Evolutionary conservation across 2,329 filamentous ascomycete genomes (phyloP), one percentile per base, ranked within the genome.

Genomic region (Metarhizium humberi): DNA sequence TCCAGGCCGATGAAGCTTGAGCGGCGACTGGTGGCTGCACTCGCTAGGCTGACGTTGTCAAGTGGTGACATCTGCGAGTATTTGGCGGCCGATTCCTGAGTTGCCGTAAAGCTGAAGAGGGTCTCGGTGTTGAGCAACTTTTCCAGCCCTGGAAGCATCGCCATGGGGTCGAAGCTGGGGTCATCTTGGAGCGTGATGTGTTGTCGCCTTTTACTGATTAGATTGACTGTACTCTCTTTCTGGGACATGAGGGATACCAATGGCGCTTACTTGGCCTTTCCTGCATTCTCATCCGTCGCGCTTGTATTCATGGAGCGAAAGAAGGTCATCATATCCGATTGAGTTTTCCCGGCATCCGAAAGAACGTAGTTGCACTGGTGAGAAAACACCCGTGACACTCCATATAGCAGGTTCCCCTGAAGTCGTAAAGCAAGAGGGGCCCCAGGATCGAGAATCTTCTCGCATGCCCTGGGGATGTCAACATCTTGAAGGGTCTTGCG

Each of bases 351-450:
- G 2, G 86, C 85, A 65, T 97, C 94, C 3, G 81, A 78, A 50
- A 96, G 82, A 29, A 96, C 83, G 67, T 96, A 99, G 42, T 80
- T 79, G 63, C 88, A 95, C 71, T 99, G 92, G 67, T 96, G 88
- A 30, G 82, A 78, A 68, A 90, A 96, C 18, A 97, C 91, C 51
- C 88, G 82, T 3, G 90, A 87, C 16, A 96, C 82, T 5, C 92
- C 92, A 67, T 87, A 92, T 32, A 99, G 82, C 18, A 99, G 78
- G 62, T 86, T 96, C 16, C 91, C 88, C 67, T 97, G 92, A 25
- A 99, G 80, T 40, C 94, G 86, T 60, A 99, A 72, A 4, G 94
- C 92, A 73, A 99, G 86, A 2, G 94, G 94, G 2, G 88, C 90
- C 6, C 86, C 88, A 0, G 63, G 91, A 55, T 89, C 79, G 42